phyloP scores from a whole-genome alignment of 768 basidiomycete genomes.

The Hysterangium stoloniferum region DNA sequence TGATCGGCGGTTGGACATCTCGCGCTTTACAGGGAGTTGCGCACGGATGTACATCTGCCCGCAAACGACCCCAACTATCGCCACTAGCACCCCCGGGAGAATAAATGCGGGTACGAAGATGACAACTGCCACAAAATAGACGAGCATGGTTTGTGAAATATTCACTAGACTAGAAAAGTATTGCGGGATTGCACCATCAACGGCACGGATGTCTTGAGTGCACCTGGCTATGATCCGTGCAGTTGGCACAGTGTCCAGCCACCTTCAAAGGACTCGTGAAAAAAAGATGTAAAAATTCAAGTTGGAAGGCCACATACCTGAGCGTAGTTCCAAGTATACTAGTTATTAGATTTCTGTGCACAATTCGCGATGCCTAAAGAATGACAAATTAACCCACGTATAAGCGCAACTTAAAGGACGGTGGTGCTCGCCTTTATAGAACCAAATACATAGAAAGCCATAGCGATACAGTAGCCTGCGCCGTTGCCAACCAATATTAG shows the following conservation, averaged over 20 bases:
- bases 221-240: conserved; percentile 19
- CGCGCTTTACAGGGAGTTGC: conserved; percentile 32
- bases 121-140: conserved; percentile 16
- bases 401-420: neutral
- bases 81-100: conserved; percentile 15
- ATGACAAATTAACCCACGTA: too few species aligned
- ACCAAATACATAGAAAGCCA: neutral
- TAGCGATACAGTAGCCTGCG: neutral
- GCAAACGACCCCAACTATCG: conserved; percentile 20
- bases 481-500: neutral
- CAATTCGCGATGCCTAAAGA: neutral
- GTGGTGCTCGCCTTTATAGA: neutral
- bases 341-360: conserved; percentile 37
- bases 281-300: neutral
- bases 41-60: conserved; percentile 32
- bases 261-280: conserved; percentile 1
- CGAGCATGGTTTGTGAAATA: conserved; percentile 13
- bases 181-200: conserved; percentile 4
- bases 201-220: conserved; percentile 15
- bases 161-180: conserved; percentile 2
- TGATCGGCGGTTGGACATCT: conserved; percentile 27
- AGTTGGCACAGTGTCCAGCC: conserved; percentile 18
- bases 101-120: conserved; percentile 15
- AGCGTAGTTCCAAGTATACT: conserved; percentile 54
- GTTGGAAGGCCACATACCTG: neutral